These are phyloP conservation scores for Ephemerocybe angulata DNA, from an alignment of 768 basidiomycete species.

Conservation along the genomic window DNA sequence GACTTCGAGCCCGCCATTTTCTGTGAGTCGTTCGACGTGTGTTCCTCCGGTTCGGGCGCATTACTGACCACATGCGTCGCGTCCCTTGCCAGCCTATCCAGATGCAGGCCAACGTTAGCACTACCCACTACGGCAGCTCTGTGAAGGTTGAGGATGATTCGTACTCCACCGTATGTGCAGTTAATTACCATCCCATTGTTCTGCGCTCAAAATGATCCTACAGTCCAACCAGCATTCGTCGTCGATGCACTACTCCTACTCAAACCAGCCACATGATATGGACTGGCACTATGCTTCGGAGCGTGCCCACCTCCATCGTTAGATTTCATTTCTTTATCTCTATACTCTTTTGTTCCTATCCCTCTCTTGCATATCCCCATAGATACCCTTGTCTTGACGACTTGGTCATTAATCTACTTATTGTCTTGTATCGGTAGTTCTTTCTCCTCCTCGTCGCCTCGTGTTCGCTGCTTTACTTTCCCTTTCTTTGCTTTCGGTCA, in stretches of 20 bases:
- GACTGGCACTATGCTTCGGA: conserved; percentile 68
- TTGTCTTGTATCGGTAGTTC: conserved; percentile 1
- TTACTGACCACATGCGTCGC: conserved; percentile 38
- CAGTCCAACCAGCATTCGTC: conserved; percentile 15
- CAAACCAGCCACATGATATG: conserved; percentile 44
- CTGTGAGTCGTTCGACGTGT: conserved; percentile 54
- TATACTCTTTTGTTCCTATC: not conserved
- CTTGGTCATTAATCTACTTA: not conserved
- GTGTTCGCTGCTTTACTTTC: not conserved
- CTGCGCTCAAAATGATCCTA: not conserved
- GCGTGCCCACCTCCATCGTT: conserved; percentile 59
- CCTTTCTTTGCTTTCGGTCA: not conserved
- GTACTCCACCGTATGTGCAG: conserved; percentile 41
- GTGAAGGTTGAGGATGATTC: conserved; percentile 71
- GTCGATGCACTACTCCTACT: conserved; percentile 31
- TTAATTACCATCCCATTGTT: not conserved
- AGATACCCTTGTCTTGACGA: conserved; percentile 8
- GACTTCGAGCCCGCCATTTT: conserved; percentile 78
- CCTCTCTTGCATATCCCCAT: conserved; percentile 2
- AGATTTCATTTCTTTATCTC: conserved; percentile 20
- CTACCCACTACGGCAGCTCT: conserved; percentile 44
- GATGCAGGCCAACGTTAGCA: conserved; percentile 48
- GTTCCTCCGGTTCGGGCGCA: conserved; percentile 18
- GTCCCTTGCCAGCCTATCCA: conserved; percentile 58
- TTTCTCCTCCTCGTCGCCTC: not conserved